A percentile compares a stretch with the other conserved stretches of the same genome.
phyloP scores from a whole-genome alignment of 257 asterid genomes.

The Buddleja alternifolia region DNA sequence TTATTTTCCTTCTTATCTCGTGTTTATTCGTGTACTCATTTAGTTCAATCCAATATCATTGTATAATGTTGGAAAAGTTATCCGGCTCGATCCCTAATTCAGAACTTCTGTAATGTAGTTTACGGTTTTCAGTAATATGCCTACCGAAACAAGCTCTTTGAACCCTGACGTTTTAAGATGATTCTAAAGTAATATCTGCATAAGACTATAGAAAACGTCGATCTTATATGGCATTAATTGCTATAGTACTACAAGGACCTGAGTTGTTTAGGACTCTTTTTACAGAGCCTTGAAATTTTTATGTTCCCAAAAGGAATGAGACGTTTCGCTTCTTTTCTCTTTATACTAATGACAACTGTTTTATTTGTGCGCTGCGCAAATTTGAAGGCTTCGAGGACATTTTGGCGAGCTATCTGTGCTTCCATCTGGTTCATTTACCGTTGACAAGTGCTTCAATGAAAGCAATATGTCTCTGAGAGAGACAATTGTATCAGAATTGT shows the following conservation, averaged over 20 bases:
- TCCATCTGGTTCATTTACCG: constrained; percentile 77
- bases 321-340: not conserved
- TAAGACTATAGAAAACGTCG: constrained; percentile 9
- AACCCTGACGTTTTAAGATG: not conserved
- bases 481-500: constrained; percentile 75
- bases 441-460: constrained; percentile 81
- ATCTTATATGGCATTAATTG: constrained; percentile 16
- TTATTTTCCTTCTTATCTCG: constrained; percentile 17
- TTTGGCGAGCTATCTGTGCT: constrained; percentile 88
- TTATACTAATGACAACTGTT: constrained; percentile 26
- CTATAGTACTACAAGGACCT: not conserved
- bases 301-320: not conserved
- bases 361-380: constrained; percentile 12
- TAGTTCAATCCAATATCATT: not conserved
- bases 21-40: not conserved
- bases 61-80: not conserved
- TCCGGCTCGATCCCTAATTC: not conserved
- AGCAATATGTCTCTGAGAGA: constrained; percentile 75
- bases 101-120: constrained; percentile 3
- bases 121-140: not conserved
- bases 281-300: constrained; percentile 1
- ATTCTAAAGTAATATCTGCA: not conserved
- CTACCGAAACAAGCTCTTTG: constrained; percentile 4
- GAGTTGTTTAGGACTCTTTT: not conserved
- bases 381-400: constrained; percentile 78